A percentile compares a stretch with the other conserved stretches of the same genome.
These are phyloP conservation scores for Xylaria scruposa DNA, from an alignment of 495 filamentous ascomycete species.

Conservation along the genomic window DNA sequence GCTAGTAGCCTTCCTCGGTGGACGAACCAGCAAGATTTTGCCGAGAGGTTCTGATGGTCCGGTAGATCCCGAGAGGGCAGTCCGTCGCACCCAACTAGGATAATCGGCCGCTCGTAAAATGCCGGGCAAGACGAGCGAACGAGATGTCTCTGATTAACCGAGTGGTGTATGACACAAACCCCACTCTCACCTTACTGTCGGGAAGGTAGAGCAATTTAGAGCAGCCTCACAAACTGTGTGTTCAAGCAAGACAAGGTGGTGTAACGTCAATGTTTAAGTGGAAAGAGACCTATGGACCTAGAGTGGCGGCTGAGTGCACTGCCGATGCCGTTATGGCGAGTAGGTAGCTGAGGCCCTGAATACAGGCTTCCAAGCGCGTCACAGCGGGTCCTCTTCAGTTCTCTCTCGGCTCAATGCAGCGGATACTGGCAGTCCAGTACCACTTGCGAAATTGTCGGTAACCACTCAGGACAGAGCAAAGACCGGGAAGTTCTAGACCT, in stretches of 20 bases:
- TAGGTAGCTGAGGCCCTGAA: conserved; percentile 24
- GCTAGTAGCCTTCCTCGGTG: neutral
- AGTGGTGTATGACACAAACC: conserved; percentile 54
- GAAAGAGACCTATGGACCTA: conserved; percentile 27
- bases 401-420: conserved; percentile 40
- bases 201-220: conserved; percentile 30
- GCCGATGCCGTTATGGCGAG: conserved; percentile 1
- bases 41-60: conserved; percentile 37
- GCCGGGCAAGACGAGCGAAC: conserved; percentile 38
- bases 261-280: conserved; percentile 31
- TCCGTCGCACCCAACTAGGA: conserved; percentile 36
- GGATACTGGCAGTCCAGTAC: conserved; percentile 29
- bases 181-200: conserved; percentile 51
- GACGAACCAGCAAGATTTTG: conserved; percentile 30
- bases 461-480: conserved; percentile 24
- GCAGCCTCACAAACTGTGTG: conserved; percentile 37
- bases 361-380: conserved; percentile 28
- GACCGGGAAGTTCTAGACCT: conserved; percentile 11
- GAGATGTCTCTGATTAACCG: conserved; percentile 45
- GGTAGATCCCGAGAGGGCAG: conserved; percentile 40
- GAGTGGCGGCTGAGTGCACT: conserved; percentile 26
- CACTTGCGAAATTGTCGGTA: conserved; percentile 26
- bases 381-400: conserved; percentile 30
- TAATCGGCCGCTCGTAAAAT: conserved; percentile 40
- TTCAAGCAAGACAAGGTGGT: conserved; percentile 38